Conservation (phyloP, 331 rosid genomes). For the Pyracantha coccinea region DNA sequence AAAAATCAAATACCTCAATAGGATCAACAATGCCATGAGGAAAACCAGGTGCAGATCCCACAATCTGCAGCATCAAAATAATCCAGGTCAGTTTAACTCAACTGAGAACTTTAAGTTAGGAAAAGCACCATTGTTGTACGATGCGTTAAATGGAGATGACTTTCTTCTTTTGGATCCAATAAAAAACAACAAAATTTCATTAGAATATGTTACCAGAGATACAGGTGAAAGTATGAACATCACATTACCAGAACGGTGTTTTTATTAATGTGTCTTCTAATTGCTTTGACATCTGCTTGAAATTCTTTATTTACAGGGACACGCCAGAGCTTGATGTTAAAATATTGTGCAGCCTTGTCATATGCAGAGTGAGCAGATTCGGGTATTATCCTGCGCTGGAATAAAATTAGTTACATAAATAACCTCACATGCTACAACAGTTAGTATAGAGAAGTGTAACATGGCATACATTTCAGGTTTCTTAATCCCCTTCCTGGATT, state of each 20-base stretch:
- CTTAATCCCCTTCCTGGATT: conserved; percentile 64
- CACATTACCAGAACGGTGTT: conserved; percentile 61
- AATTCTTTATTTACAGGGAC: conserved; percentile 68
- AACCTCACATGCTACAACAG: conserved; percentile 12
- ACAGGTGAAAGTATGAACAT: no score
- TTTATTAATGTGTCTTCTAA: conserved; percentile 52
- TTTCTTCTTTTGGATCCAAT: background rate
- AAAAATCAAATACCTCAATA: conserved; percentile 45
- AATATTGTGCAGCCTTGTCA: conserved; percentile 97
- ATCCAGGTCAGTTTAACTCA: conserved; percentile 15
- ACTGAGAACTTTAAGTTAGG: conserved; percentile 15
- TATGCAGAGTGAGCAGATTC: conserved; percentile 97
- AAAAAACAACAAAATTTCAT: background rate
- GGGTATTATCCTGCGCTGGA: conserved; percentile 66
- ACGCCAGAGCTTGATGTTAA: conserved; percentile 89
- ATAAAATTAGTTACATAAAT: conserved; percentile 13
- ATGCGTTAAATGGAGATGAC: background rate
- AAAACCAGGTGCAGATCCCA: conserved; percentile 97
- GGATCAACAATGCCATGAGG: conserved; percentile 99
- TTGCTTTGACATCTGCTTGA: conserved; percentile 74
- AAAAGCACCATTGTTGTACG: conserved; percentile 11
- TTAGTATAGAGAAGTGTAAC: conserved; percentile 5
- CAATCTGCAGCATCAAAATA: conserved; percentile 53
- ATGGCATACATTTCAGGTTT: conserved; percentile 77
- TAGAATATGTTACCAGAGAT: conserved; percentile 32